Conservation (phyloP, 306 rosid species). For the Spatholobus suberectus region DNA sequence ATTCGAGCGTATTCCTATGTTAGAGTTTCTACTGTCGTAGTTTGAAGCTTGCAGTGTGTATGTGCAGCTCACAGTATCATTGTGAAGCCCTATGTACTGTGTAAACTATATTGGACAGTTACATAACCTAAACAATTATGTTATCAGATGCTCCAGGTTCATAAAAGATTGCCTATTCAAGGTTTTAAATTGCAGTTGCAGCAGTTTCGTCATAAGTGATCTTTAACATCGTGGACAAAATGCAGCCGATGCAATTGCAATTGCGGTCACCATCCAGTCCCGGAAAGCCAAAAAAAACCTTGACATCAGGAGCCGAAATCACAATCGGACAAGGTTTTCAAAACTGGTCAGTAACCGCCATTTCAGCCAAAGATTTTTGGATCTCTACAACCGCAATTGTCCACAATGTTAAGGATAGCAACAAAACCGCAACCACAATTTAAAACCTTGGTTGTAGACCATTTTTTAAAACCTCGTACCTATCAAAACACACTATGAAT, state of each 20-base stretch:
- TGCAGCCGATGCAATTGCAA: no score
- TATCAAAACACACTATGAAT: not conserved
- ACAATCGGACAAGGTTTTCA: not conserved
- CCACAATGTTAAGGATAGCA: not conserved
- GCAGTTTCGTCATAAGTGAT: no score
- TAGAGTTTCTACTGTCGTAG: not conserved
- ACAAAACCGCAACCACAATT: not conserved
- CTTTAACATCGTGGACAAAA: no score
- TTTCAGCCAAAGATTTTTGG: not conserved
- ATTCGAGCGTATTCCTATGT: not conserved
- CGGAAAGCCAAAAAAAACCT: not conserved
- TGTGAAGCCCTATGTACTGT: not conserved
- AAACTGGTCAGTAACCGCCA: not conserved
- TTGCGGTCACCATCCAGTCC: not conserved
- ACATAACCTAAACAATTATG: not conserved
- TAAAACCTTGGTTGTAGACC: not conserved
- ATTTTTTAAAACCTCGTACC: not conserved
- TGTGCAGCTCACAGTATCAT: not conserved
- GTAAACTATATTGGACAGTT: not conserved
- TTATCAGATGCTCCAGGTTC: not conserved
- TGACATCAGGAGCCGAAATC: not conserved
- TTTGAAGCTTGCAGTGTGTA: not conserved
- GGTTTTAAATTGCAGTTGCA: not conserved
- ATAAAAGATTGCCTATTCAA: not conserved
- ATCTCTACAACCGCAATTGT: not conserved